Base-by-base conservation (phyloP, 345 rosid genomes). In the rapeseed (Brassica napus) region DNA sequence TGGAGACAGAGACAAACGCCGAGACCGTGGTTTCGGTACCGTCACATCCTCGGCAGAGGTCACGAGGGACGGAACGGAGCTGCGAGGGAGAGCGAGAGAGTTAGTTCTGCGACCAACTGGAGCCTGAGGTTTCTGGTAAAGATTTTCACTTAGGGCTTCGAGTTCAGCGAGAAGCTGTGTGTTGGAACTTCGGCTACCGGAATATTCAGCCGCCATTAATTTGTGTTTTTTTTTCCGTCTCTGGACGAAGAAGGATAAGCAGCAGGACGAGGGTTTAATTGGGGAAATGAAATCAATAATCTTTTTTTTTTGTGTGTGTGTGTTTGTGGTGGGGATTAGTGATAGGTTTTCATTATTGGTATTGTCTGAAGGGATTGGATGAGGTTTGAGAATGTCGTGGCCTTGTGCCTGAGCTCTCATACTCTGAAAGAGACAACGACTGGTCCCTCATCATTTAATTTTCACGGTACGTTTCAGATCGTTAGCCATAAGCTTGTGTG, bases 1-100 rank as follows among this genome's bases (percentile, higher is more conserved):
- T 0, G 98, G 98, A 12, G 98, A 94, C 80, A 92, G 76, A 42
- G 98, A 92, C 86, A 90, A 47, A 28, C 98, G 94, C 86, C 95
- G 84, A 54, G 90, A 30, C 24, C 88, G 87, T 0, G 83, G 85
- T 39, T 71, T 82, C 6, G 84, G 16, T 59, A 35, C 67, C 0
- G 87, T 6, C 67, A 65, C 72, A 14, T 80, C 86, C 55, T 83
- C 86, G 0, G 81, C 77, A 12, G 86, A 63, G 10, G 81, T 37
- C 3, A 83, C 52, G 3, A 86, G 52, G 0, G 86, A 68, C 0
- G 93, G 91, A 67, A 82, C 79, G 1, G 98, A 89, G 65, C 79
- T 82, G 24, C 98, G 86, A 2, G 98, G 95, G 44, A 94, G 95
- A 18, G 83, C 96, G 26, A 94, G 94, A 4, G 98, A 94, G 58